Conservation (phyloP, 108 stramenopile genomes). For the Nannochloropsis salina region DNA sequence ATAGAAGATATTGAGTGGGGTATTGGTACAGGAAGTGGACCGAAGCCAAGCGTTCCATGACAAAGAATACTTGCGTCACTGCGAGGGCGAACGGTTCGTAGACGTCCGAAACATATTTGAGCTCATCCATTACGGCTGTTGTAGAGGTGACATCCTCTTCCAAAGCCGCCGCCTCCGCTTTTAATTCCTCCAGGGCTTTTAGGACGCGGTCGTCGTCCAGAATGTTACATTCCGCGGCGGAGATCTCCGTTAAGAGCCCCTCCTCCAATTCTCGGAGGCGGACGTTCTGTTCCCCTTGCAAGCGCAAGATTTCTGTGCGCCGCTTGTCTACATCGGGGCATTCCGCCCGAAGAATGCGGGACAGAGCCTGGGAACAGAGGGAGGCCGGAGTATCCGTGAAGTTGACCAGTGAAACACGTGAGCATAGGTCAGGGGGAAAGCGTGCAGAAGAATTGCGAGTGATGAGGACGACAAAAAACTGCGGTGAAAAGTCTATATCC, state of each 20-base stretch:
- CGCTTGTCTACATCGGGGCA: conserved; percentile 88
- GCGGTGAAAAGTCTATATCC: conserved; percentile 92
- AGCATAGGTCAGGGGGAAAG: conserved; percentile 89
- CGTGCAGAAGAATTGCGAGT: conserved; percentile 86
- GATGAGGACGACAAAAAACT: conserved; percentile 82
- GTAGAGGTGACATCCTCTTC: conserved; percentile 84
- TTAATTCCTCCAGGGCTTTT: conserved; percentile 85
- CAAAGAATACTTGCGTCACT: conserved; percentile 61
- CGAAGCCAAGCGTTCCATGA: conserved; percentile 37
- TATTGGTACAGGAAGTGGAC: conserved; percentile 55
- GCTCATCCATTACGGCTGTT: conserved; percentile 76
- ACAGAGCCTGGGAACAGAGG: conserved; percentile 72
- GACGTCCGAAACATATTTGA: conserved; percentile 65
- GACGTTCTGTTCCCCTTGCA: conserved; percentile 90
- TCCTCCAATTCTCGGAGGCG: conserved; percentile 91
- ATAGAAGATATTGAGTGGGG: conserved; percentile 66
- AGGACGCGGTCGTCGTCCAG: conserved; percentile 92
- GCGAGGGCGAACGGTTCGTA: conserved; percentile 77
- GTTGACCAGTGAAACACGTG: conserved; percentile 88
- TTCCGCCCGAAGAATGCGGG: conserved; percentile 70
- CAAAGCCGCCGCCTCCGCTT: conserved; percentile 86
- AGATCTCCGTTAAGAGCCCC: conserved; percentile 82
- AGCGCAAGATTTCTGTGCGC: conserved; percentile 67
- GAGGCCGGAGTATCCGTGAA: conserved; percentile 93
- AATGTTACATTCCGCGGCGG: conserved; percentile 88